phyloP scores from a whole-genome alignment of 2,329 filamentous ascomycete genomes.

The Xylariomycetidae sp. region DNA sequence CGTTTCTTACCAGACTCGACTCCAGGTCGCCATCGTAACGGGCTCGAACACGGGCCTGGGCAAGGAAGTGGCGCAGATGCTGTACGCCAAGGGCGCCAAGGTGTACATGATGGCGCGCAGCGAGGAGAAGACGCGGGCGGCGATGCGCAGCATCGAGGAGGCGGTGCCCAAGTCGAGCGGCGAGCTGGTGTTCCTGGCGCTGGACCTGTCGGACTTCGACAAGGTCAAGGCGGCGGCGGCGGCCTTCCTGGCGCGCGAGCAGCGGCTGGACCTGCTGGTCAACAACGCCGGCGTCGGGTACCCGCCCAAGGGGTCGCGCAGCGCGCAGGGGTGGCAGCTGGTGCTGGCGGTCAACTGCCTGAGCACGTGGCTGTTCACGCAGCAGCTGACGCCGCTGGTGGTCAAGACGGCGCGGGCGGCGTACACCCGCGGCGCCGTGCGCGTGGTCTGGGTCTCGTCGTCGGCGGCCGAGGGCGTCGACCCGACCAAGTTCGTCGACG shows the following conservation, averaged over 20 bases:
- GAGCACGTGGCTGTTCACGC: constrained; percentile 17
- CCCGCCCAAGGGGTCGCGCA: constrained; percentile 11
- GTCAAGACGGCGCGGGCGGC: constrained; percentile 8
- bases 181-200: constrained; percentile 25
- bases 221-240: constrained; percentile 30
- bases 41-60: constrained; percentile 30
- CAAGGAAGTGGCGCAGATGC: constrained; percentile 30
- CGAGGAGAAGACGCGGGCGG: constrained; percentile 28
- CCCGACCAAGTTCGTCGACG: not conserved
- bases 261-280: constrained; percentile 31
- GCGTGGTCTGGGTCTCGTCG: constrained; percentile 20
- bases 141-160: constrained; percentile 32
- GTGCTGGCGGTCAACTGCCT: constrained; percentile 19
- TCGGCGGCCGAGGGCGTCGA: constrained; percentile 9
- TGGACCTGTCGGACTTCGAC: constrained; percentile 31
- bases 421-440: constrained; percentile 7
- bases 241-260: constrained; percentile 28
- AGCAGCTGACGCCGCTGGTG: constrained; percentile 16
- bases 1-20: too few relatives aligned
- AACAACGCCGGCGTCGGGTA: constrained; percentile 33
- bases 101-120: constrained; percentile 38
- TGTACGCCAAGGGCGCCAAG: constrained; percentile 34
- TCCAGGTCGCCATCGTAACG: constrained; percentile 10
- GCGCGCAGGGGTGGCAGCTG: constrained; percentile 22
- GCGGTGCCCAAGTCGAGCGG: constrained; percentile 20